These are phyloP conservation scores for Aquilaria yunnanensis DNA, from an alignment of 345 rosid species.

Conservation along the genomic window DNA sequence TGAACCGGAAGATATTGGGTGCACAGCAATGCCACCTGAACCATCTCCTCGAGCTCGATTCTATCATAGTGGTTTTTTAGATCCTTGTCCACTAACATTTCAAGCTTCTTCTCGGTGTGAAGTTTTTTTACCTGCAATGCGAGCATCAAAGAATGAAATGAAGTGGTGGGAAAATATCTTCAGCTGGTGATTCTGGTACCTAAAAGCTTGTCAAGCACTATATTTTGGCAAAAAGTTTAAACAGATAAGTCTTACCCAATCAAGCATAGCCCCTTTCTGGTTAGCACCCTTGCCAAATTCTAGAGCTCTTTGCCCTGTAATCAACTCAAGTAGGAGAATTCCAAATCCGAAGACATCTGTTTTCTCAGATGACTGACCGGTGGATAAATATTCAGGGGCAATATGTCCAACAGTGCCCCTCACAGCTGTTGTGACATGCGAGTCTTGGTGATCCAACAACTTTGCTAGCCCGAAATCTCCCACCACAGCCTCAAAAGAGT, in stretches of 20 bases:
- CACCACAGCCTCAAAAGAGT: constrained; percentile 86
- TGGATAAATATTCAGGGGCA: constrained; percentile 97
- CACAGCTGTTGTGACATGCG: constrained; percentile 95
- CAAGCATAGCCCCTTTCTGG: constrained; percentile 95
- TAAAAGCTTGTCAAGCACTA: background rate
- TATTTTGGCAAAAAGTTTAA: background rate
- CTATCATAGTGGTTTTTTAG: constrained; percentile 68
- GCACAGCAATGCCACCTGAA: constrained; percentile 81
- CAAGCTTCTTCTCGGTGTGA: constrained; percentile 91
- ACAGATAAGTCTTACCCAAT: constrained; percentile 52
- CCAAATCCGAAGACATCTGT: constrained; percentile 98
- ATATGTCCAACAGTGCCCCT: constrained; percentile 98
- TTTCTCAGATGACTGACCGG: constrained; percentile 97
- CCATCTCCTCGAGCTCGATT: constrained; percentile 93
- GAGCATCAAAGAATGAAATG: constrained; percentile 1
- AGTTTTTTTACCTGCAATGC: constrained; percentile 76
- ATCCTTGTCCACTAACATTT: constrained; percentile 83
- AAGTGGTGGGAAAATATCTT: background rate
- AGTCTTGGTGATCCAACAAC: constrained; percentile 92
- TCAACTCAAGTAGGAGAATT: constrained; percentile 83
- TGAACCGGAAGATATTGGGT: constrained; percentile 88
- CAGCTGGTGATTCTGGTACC: background rate
- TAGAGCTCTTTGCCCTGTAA: constrained; percentile 90
- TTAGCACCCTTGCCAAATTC: constrained; percentile 93
- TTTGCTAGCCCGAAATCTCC: constrained; percentile 97